phyloP scores from a whole-genome alignment of 1,284 basidiomycete genomes.

The Marasmius tenuissimus region DNA sequence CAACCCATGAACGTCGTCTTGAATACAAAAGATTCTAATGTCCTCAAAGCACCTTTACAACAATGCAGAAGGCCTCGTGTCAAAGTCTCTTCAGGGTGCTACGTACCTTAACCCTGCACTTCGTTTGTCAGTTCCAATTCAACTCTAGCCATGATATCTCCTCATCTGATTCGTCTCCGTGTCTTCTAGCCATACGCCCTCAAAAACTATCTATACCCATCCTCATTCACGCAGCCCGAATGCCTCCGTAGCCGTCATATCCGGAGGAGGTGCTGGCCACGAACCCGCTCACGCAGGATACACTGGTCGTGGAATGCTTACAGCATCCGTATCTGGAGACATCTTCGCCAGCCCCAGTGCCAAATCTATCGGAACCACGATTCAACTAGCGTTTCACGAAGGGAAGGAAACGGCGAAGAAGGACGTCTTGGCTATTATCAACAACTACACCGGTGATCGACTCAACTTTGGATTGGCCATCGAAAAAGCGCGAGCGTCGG shows the following conservation, averaged over 20 bases:
- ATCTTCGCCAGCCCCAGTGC: conserved; percentile 68
- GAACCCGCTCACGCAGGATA: conserved; percentile 67
- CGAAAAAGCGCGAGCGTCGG: conserved; percentile 49
- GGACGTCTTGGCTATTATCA: conserved; percentile 42
- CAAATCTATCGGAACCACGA: conserved; percentile 52
- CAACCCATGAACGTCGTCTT: neutral
- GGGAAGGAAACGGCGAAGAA: conserved; percentile 14
- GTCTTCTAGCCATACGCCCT: conserved; percentile 30
- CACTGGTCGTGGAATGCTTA: conserved; percentile 61
- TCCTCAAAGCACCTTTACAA: conserved; percentile 40
- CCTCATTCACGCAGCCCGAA: conserved; percentile 22
- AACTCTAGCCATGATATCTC: neutral
- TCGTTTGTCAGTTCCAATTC: conserved; percentile 36
- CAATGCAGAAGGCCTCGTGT: conserved; percentile 49
- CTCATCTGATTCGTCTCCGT: neutral
- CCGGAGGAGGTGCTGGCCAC: conserved; percentile 70
- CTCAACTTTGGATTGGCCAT: conserved; percentile 72
- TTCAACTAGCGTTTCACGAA: conserved; percentile 42
- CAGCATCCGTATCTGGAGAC: conserved; percentile 60
- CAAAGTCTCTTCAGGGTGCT: conserved; percentile 54
- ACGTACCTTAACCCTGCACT: conserved; percentile 51
- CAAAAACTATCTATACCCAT: conserved; percentile 39
- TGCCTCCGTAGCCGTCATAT: conserved; percentile 52
- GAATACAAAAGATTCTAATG: conserved; percentile 17
- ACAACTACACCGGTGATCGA: conserved; percentile 59